Evolutionary conservation across 441 rosid species (phyloP), one percentile per base, ranked within the genome.

Genomic region (Mallotus japonicus): DNA sequence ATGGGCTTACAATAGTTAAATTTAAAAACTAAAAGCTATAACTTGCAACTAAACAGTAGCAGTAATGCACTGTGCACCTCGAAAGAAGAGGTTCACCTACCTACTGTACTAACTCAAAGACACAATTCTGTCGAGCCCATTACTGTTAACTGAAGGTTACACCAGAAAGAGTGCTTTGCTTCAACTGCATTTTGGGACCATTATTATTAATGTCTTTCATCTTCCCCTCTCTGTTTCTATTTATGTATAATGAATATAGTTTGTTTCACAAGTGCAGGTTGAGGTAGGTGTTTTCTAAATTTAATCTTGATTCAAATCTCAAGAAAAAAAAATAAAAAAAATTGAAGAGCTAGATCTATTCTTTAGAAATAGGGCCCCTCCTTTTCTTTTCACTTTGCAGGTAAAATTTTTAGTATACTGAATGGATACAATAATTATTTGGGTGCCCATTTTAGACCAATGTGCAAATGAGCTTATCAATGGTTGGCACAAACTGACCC

Each of bases 41-140:
- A 1, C 32, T 28, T 28, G 32, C 32, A 28, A 28, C 32, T 1
- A 28, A 28, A 28, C 32, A 28, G 32, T 28, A 1, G 32, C 2
- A 28, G 32, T 28, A 28, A 28, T 28, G 32, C 32, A 28, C 32
- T 28, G 3, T 28, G 2, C 32, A 28, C 32, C 32, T 28, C 32
- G 2, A 28, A 28, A 28, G 32, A 28, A 28, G 34, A 8, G 7
- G 60, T 17, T 40, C 44, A 80, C 49, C 63, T 9, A 72, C 69
- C 69, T 20, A 49, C 65, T 53, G 70, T 63, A 37, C 37, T 19
- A 54, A 2, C 44, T n/a, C 60, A 67, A 68, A 20, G 50, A 5
- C 81, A 5, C 81, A 77, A 77, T 28, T 85, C 59, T 58, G 14
- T 80, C 81, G 83, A 80, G 87, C 87, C 88, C 87, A 73, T 71